Evolutionary conservation across 78 protist species (phyloP).

Genomic region (Dictyostelium citrinum): DNA sequence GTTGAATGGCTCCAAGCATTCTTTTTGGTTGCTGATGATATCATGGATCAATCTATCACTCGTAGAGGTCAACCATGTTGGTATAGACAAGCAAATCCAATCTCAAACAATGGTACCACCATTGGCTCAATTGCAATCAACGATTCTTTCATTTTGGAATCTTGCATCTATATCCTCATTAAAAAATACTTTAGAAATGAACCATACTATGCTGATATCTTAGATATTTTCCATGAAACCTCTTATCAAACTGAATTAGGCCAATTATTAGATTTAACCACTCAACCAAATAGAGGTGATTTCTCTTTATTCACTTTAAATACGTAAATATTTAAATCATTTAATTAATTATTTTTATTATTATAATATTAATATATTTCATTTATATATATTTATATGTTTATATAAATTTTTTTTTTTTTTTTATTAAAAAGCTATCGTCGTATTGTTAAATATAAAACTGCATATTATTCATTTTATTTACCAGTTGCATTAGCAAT

Average conservation of each 20-base stretch:
- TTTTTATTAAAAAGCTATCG: conserved; percentile 40
- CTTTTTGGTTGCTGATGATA: conserved; percentile 98
- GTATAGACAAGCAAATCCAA: conserved; percentile 79
- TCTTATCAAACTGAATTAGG: conserved; percentile 95
- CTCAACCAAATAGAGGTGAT: conserved; percentile 86
- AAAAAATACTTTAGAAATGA: conserved; percentile 87
- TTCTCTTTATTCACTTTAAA: conserved; percentile 75
- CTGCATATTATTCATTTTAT: conserved; percentile 98
- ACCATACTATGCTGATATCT: conserved; percentile 78
- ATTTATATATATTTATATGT: neutral
- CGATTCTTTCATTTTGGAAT: conserved; percentile 94
- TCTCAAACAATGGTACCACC: conserved; percentile 6
- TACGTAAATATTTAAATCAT: conserved; percentile 10
- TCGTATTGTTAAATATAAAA: conserved; percentile 96
- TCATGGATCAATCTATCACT: conserved; percentile 96
- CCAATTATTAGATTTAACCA: conserved; percentile 94
- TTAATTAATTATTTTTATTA: too few species aligned
- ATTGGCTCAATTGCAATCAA: conserved; percentile 95
- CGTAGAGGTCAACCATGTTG: conserved; percentile 97
- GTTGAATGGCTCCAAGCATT: conserved; percentile 96
- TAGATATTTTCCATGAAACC: conserved; percentile 91
- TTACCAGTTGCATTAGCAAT: conserved; percentile 95
- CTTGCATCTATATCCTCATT: conserved; percentile 85
- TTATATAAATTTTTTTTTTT: neutral
- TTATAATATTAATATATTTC: too few species aligned